These are phyloP conservation scores for Mucor saturninus DNA, from an alignment of 371 early-diverging fungal species.

Conservation along the genomic window DNA sequence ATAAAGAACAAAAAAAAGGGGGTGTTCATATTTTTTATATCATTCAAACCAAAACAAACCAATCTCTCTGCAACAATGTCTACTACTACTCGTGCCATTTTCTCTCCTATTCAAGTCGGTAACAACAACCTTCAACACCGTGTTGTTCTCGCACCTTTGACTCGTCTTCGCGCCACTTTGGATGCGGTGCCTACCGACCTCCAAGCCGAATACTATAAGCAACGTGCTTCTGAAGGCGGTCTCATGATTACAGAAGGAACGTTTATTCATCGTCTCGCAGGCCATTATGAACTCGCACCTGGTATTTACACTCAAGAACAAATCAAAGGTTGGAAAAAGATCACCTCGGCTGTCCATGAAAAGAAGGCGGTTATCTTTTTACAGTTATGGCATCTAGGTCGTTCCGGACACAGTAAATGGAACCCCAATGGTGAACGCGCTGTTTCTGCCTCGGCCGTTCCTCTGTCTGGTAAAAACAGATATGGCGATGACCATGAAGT, in stretches of 20 bases:
- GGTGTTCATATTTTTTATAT: too few relatives aligned
- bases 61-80: too few relatives aligned
- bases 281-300: constrained; percentile 39
- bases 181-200: constrained; percentile 45
- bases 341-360: constrained; percentile 56
- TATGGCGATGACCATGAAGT: constrained; percentile 4
- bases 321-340: constrained; percentile 52
- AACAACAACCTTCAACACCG: background rate
- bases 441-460: constrained; percentile 19
- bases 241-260: constrained; percentile 63
- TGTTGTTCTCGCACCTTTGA: background rate
- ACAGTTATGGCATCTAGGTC: constrained; percentile 55
- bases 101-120: constrained; percentile 38
- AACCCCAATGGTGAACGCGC: background rate
- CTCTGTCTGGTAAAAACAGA: background rate
- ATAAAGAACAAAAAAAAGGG: too few relatives aligned
- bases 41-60: too few relatives aligned
- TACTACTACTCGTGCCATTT: background rate
- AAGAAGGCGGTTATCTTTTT: constrained; percentile 55
- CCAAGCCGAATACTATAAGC: constrained; percentile 57
- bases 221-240: constrained; percentile 61
- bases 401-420: constrained; percentile 11
- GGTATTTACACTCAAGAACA: constrained; percentile 51
- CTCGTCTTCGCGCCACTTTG: background rate
- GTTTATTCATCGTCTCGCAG: constrained; percentile 39